These are phyloP conservation scores for Trichoderma sp. DNA, from an alignment of 2,329 filamentous ascomycete species.

Conservation along the genomic window DNA sequence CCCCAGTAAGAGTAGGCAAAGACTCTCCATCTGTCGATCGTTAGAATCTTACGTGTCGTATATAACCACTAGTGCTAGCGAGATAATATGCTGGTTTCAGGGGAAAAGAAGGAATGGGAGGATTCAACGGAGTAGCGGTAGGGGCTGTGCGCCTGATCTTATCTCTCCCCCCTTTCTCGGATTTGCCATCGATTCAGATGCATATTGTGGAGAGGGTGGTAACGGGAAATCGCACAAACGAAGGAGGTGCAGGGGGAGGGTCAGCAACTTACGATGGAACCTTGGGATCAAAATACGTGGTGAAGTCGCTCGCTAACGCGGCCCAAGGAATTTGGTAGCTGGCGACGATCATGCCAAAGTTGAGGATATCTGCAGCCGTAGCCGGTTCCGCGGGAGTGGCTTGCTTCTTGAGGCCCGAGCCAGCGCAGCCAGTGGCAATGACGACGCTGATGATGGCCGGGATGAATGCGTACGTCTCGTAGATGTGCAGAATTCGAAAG, in stretches of 20 bases:
- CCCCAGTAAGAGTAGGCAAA: conserved; percentile 61
- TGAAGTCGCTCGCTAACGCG: conserved; percentile 60
- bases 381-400: conserved; percentile 43
- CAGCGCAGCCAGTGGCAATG: conserved; percentile 58
- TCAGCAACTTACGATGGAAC: conserved; percentile 48
- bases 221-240: neutral
- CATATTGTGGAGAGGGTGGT: neutral
- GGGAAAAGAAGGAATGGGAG: neutral
- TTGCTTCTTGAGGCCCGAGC: conserved; percentile 52
- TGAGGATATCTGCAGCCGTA: conserved; percentile 51
- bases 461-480: conserved; percentile 60
- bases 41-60: neutral
- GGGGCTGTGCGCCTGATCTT: neutral
- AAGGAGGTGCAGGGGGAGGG: neutral
- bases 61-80: neutral
- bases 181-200: neutral
- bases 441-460: conserved; percentile 56
- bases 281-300: conserved; percentile 60
- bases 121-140: neutral
- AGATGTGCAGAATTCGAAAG: conserved; percentile 58
- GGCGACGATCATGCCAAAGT: conserved; percentile 62
- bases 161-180: neutral
- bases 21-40: conserved; percentile 42
- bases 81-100: neutral
- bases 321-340: conserved; percentile 66